Evolutionary conservation across 1,139 yeast genomes (phyloP).

Genomic region (Blastobotrys arbuscula): DNA sequence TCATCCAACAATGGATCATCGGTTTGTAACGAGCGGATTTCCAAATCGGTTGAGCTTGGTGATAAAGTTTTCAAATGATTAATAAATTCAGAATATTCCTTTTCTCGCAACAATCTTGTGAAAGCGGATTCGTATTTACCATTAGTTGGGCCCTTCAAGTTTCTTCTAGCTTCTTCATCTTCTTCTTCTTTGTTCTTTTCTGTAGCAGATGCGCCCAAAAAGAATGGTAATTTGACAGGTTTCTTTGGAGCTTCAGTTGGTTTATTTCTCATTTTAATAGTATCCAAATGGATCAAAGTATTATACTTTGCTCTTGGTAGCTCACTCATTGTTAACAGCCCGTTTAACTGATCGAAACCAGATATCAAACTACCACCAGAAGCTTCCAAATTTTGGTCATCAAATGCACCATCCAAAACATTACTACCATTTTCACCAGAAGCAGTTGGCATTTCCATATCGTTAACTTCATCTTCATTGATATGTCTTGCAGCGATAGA

Average conservation of each 20-base stretch:
- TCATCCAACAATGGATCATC: conserved; percentile 54
- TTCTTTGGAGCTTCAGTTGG: conserved; percentile 87
- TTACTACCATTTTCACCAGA: conserved; percentile 78
- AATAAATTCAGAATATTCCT: conserved; percentile 49
- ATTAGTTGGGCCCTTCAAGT: conserved; percentile 40
- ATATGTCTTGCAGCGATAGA: conserved; percentile 66
- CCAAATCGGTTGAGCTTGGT: conserved; percentile 79
- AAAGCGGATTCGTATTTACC: conserved; percentile 62
- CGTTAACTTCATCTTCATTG: conserved; percentile 49
- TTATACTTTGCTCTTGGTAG: conserved; percentile 76
- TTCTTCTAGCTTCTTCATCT: conserved; percentile 34
- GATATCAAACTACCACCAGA: conserved; percentile 49
- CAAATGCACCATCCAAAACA: conserved; percentile 73
- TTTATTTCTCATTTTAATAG: conserved; percentile 78
- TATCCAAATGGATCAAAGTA: conserved; percentile 75
- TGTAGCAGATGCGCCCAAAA: conserved; percentile 49
- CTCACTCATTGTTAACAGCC: conserved; percentile 65
- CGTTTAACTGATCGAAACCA: conserved; percentile 54
- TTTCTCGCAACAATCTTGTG: conserved; percentile 56
- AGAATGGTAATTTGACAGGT: conserved; percentile 79
- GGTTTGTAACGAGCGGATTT: conserved; percentile 71
- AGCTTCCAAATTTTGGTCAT: conserved; percentile 28
- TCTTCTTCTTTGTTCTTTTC: conserved; percentile 16
- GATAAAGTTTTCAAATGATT: conserved; percentile 54
- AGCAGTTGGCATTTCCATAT: conserved; percentile 63